phyloP scores from a whole-genome alignment of 2,329 filamentous ascomycete genomes.

The Neodidymelliopsis sp. region DNA sequence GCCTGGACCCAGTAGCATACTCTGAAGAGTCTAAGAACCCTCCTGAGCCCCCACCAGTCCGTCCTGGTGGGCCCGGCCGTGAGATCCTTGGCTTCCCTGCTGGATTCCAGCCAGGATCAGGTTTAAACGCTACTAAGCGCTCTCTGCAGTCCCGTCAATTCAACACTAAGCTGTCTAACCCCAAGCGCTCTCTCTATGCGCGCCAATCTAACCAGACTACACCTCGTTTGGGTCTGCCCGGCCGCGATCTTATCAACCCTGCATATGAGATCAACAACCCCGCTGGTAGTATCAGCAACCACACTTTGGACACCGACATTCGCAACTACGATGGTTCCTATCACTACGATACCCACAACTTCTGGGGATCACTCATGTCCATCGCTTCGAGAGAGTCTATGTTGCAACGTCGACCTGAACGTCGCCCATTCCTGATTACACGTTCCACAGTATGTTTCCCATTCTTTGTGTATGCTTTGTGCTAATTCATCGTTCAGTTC shows the following conservation, averaged over 20 bases:
- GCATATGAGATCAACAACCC: conserved; percentile 70
- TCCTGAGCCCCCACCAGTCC: conserved; percentile 69
- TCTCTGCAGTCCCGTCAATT: conserved; percentile 16
- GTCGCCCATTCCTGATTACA: conserved; percentile 75
- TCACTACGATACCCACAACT: conserved; percentile 78
- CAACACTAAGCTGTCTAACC: conserved; percentile 5
- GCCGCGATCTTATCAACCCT: conserved; percentile 70
- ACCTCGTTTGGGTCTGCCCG: conserved; percentile 62
- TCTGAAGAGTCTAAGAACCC: conserved; percentile 59
- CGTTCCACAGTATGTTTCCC: conserved; percentile 62
- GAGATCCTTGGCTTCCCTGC: conserved; percentile 73
- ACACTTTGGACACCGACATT: conserved; percentile 69
- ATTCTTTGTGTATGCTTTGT: neutral
- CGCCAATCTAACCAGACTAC: conserved; percentile 43
- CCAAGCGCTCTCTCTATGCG: conserved; percentile 20
- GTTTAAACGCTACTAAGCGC: conserved; percentile 24
- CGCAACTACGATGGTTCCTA: conserved; percentile 71
- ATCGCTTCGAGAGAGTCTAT: conserved; percentile 70
- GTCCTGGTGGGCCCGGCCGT: conserved; percentile 63
- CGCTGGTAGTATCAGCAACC: conserved; percentile 51
- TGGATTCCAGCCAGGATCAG: conserved; percentile 66
- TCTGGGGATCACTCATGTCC: conserved; percentile 80
- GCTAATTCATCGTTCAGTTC: conserved; percentile 53
- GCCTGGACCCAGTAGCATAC: conserved; percentile 51
- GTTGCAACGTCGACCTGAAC: conserved; percentile 66